Evolutionary conservation across 441 rosid species (phyloP).

Genomic region (Adansonia gregorii): DNA sequence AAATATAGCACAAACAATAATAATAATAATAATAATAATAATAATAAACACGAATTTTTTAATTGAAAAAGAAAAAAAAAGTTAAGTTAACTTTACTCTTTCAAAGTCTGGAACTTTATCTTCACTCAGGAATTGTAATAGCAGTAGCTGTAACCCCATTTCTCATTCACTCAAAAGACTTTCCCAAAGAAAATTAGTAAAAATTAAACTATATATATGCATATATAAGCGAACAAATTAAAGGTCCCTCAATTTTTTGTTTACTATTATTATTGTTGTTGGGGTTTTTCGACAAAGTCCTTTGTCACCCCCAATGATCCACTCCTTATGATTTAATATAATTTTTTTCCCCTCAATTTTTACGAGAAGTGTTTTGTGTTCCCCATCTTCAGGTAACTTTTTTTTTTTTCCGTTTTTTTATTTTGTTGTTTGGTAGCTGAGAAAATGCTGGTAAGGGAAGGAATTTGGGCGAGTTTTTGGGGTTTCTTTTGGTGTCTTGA

Average conservation of each 20-base stretch:
- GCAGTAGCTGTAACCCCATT: neutral
- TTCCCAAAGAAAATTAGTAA: neutral
- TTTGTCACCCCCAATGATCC: neutral
- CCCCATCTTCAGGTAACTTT: constrained; percentile 51
- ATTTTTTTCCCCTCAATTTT: neutral
- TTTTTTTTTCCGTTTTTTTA: neutral
- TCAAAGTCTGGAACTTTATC: neutral
- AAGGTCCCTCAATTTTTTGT: neutral
- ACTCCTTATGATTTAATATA: neutral
- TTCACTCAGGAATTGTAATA: neutral
- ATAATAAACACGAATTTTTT: no score
- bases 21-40: no score
- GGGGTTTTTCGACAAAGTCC: no score
- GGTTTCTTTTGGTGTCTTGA: neutral
- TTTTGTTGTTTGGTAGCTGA: constrained; percentile 15
- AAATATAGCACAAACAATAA: neutral
- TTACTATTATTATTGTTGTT: no score
- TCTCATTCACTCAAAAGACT: neutral
- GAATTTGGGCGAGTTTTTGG: neutral
- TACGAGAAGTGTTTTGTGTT: constrained; percentile 37
- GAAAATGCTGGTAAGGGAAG: constrained; percentile 22
- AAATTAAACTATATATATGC: neutral
- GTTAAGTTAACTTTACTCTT: neutral
- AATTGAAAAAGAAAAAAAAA: neutral
- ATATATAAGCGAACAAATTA: neutral